Evolutionary conservation across 805 yeast genomes (phyloP).

Genomic region (Metschnikowia aberdeeniae): DNA sequence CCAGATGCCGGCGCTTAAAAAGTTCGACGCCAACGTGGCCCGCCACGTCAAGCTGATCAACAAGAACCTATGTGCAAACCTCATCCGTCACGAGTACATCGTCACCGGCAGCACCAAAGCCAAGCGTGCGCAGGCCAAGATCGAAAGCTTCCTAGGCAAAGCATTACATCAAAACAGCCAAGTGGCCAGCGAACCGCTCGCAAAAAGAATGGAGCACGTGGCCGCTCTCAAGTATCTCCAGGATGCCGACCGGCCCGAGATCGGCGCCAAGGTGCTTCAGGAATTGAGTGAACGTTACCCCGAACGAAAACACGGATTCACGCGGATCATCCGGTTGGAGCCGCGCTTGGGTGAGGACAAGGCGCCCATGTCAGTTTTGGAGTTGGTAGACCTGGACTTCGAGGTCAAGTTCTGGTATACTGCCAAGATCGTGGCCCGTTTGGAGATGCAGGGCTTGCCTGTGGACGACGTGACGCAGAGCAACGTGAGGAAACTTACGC

Average conservation of each 20-base stretch:
- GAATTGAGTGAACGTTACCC: constrained; percentile 63
- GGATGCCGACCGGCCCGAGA: constrained; percentile 24
- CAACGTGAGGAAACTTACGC: constrained; percentile 51
- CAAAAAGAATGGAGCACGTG: constrained; percentile 13
- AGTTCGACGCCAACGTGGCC: constrained; percentile 39
- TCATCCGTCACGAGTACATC: constrained; percentile 41
- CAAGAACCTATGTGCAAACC: constrained; percentile 40
- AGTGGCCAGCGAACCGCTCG: constrained; percentile 13
- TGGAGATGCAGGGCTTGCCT: constrained; percentile 57
- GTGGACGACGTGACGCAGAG: constrained; percentile 47
- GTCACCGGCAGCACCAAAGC: constrained; percentile 43
- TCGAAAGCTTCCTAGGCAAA: constrained; percentile 35
- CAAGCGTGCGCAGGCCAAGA: constrained; percentile 39
- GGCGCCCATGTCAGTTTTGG: constrained; percentile 85
- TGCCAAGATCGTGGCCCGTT: constrained; percentile 83
- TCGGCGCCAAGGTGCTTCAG: constrained; percentile 54
- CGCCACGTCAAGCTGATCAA: constrained; percentile 43
- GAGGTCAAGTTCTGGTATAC: constrained; percentile 73
- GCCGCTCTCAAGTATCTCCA: constrained; percentile 23
- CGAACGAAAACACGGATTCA: constrained; percentile 72
- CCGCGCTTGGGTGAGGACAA: constrained; percentile 79
- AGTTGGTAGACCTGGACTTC: constrained; percentile 63
- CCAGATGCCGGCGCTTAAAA: constrained; percentile 39
- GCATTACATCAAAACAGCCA: constrained; percentile 27
- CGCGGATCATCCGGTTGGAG: constrained; percentile 79